A percentile compares a stretch with the other conserved stretches of the same genome.
Conservation (phyloP, 345 rosid genomes). For the Hibiscus trionum region DNA sequence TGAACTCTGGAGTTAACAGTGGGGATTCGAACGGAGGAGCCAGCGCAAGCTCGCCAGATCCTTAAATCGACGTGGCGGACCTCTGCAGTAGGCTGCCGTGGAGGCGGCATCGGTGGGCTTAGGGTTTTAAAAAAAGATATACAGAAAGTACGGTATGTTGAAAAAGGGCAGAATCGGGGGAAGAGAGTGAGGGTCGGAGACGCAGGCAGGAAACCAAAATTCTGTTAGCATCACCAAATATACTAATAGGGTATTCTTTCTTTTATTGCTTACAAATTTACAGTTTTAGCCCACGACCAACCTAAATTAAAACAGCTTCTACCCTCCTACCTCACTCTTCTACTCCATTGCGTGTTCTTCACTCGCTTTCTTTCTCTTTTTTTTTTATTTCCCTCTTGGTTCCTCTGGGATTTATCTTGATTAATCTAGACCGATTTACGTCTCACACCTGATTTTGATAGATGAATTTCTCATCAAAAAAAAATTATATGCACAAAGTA, state of each 20-base stretch:
- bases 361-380: background rate
- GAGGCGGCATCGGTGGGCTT: constrained; percentile 24
- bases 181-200: constrained; percentile 24
- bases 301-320: background rate
- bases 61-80: constrained; percentile 40
- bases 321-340: background rate
- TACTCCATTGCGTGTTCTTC: background rate
- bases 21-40: constrained; percentile 58
- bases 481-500: too few relatives aligned
- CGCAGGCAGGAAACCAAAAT: constrained; percentile 2
- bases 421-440: too few relatives aligned
- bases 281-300: background rate
- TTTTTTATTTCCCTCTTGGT: too few relatives aligned
- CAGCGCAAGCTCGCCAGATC: constrained; percentile 87
- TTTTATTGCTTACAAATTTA: background rate
- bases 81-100: constrained; percentile 15
- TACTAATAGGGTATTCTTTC: too few relatives aligned
- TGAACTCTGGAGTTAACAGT: constrained; percentile 56
- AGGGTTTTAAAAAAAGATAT: constrained; percentile 16
- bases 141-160: background rate
- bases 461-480: too few relatives aligned
- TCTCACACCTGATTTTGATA: too few relatives aligned
- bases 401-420: too few relatives aligned
- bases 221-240: background rate
- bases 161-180: background rate